A percentile compares a stretch with the other conserved stretches of the same genome.
These are phyloP conservation scores for Xerocomus potaroensis DNA, from an alignment of 768 basidiomycete genomes.

Conservation along the genomic window DNA sequence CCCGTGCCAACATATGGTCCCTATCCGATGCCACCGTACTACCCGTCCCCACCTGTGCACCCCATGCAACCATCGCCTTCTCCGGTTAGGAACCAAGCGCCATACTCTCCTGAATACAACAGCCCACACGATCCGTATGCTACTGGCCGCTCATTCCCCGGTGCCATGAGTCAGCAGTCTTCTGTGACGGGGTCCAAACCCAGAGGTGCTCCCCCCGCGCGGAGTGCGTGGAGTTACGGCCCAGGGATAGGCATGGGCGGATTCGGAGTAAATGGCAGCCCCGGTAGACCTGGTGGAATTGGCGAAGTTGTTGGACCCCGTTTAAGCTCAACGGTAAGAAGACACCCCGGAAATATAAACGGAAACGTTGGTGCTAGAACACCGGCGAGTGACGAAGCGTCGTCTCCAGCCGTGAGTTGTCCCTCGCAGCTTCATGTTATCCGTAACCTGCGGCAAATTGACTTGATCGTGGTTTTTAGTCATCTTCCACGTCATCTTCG, in stretches of 20 bases:
- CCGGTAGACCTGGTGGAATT: constrained; percentile 24
- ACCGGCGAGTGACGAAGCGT: constrained; percentile 67
- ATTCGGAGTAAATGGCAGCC: constrained; percentile 28
- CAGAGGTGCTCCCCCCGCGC: constrained; percentile 38
- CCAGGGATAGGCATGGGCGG: constrained; percentile 55
- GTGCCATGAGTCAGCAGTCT: constrained; percentile 30
- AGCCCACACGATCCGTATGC: constrained; percentile 23
- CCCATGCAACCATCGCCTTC: constrained; percentile 25
- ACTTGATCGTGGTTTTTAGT: constrained; percentile 40
- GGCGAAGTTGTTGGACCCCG: constrained; percentile 62
- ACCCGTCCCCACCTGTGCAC: constrained; percentile 30
- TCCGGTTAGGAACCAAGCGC: constrained; percentile 23
- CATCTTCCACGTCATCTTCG: constrained; percentile 77
- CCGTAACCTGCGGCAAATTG: not conserved
- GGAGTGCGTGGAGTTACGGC: constrained; percentile 67
- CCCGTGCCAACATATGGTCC: constrained; percentile 32
- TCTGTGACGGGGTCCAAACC: constrained; percentile 23
- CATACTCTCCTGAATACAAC: constrained; percentile 29
- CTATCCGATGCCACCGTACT: constrained; percentile 31
- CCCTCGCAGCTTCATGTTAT: constrained; percentile 2
- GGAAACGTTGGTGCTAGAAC: constrained; percentile 54
- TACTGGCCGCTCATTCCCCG: constrained; percentile 24
- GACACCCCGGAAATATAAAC: constrained; percentile 47
- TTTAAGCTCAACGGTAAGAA: constrained; percentile 47
- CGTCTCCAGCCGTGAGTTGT: constrained; percentile 68